Conservation (phyloP, 2,329 filamentous ascomycete genomes). For the Neonectria sp. region DNA sequence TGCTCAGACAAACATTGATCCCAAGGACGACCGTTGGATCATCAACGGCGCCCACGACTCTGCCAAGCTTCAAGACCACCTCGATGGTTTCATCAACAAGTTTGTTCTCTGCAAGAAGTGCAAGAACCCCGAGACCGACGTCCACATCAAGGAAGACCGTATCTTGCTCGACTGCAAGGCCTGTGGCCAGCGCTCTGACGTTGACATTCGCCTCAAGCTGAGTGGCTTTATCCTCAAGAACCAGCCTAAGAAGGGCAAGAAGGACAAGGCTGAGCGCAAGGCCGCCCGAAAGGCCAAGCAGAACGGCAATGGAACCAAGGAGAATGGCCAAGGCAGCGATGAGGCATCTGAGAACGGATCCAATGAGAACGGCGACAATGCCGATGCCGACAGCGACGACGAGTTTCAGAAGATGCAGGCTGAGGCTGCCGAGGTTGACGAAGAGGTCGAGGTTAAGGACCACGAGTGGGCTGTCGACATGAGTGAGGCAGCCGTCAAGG, state of each 20-base stretch:
- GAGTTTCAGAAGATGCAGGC: slow-evolving; percentile 89
- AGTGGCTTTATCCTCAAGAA: slow-evolving; percentile 98
- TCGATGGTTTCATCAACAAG: slow-evolving; percentile 98
- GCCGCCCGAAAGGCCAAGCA: slow-evolving; percentile 93
- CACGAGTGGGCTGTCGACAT: slow-evolving; percentile 97
- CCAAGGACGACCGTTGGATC: slow-evolving; percentile 98
- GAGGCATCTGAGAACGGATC: slow-evolving; percentile 66
- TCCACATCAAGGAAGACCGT: slow-evolving; percentile 92
- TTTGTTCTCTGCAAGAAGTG: slow-evolving; percentile 99
- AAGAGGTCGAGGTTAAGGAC: slow-evolving; percentile 79
- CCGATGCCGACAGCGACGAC: slow-evolving; percentile 88
- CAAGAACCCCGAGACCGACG: slow-evolving; percentile 99
- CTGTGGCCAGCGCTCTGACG: slow-evolving; percentile 92
- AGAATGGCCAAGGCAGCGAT: slow-evolving; percentile 73
- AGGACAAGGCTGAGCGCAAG: slow-evolving; percentile 94
- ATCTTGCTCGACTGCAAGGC: slow-evolving; percentile 99
- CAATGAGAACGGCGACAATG: slow-evolving; percentile 65
- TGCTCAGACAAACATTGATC: slow-evolving; percentile 98
- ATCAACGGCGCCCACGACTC: slow-evolving; percentile 99
- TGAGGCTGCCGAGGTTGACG: slow-evolving; percentile 63
- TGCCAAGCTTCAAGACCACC: slow-evolving; percentile 95
- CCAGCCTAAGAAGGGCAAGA: slow-evolving; percentile 93
- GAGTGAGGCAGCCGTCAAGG: slow-evolving; percentile 94
- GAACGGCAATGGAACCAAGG: slow-evolving; percentile 70
- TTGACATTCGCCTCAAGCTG: slow-evolving; percentile 94